phyloP scores from a whole-genome alignment of 208 protist genomes.

The Novymonas esmeraldas region DNA sequence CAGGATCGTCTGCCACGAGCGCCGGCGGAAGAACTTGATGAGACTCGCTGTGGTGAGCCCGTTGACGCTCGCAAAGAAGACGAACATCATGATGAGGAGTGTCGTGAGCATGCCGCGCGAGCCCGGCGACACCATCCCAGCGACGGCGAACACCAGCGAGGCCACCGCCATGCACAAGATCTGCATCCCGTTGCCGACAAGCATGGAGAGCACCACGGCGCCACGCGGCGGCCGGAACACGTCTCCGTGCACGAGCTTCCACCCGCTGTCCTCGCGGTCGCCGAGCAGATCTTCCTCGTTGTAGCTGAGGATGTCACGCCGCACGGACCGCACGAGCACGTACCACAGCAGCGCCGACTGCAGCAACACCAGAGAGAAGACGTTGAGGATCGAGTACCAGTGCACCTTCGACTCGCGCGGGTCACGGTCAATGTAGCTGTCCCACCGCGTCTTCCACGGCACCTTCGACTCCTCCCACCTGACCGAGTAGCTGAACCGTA shows the following conservation, averaged over 20 bases:
- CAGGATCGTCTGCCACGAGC: constrained; percentile 82
- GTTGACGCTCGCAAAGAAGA: constrained; percentile 67
- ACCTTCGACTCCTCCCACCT: constrained; percentile 54
- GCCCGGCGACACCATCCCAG: constrained; percentile 92
- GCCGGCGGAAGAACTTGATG: constrained; percentile 77
- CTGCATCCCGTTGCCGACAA: constrained; percentile 90
- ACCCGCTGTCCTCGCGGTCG: constrained; percentile 86
- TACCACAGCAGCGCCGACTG: constrained; percentile 94
- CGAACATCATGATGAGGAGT: constrained; percentile 58
- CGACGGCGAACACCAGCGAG: constrained; percentile 73
- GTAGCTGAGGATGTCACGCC: constrained; percentile 91
- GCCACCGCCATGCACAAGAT: constrained; percentile 73
- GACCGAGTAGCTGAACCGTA: constrained; percentile 70
- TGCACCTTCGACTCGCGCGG: constrained; percentile 79
- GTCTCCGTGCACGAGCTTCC: constrained; percentile 95
- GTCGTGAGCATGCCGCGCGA: constrained; percentile 86
- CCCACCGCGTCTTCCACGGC: constrained; percentile 95
- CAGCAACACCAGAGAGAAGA: constrained; percentile 95
- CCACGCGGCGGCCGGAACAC: constrained; percentile 92
- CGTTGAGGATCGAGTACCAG: constrained; percentile 96
- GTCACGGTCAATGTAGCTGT: constrained; percentile 82
- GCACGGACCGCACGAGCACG: constrained; percentile 94
- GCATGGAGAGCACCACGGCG: constrained; percentile 82
- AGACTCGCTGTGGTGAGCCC: constrained; percentile 85
- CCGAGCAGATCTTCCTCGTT: constrained; percentile 74